A percentile compares a stretch with the other conserved stretches of the same genome.
Conservation (phyloP, 129 eudicot genomes). For the Sambucus nigra region DNA sequence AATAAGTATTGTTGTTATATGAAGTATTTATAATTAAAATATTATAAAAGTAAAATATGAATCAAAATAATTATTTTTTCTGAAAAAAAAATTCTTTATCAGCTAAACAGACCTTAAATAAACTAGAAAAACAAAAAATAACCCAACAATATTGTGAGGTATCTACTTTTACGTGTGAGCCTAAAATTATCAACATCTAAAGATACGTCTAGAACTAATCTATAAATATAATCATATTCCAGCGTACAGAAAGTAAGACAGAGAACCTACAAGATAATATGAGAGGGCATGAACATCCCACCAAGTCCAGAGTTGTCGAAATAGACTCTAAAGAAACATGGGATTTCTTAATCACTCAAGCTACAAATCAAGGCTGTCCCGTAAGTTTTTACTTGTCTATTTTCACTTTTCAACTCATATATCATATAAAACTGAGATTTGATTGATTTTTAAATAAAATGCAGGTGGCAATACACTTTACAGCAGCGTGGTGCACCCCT, state of each 20-base stretch:
- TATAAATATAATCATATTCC: too few relatives aligned
- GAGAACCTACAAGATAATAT: not conserved
- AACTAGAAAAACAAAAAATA: not conserved
- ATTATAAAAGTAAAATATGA: too few relatives aligned
- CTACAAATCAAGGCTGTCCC: conserved; percentile 29
- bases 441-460: not conserved
- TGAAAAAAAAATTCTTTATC: too few relatives aligned
- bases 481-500: conserved; percentile 58
- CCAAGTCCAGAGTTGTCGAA: conserved; percentile 38
- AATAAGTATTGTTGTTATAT: too few relatives aligned
- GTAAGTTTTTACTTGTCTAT: conserved; percentile 21
- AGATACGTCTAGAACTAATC: too few relatives aligned
- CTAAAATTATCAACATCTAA: conserved; percentile 11
- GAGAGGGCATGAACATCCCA: conserved; percentile 8
- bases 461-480: conserved; percentile 48
- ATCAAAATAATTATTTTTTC: too few relatives aligned
- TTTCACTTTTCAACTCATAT: not conserved
- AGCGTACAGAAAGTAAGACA: not conserved
- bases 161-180: too few relatives aligned
- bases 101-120: too few relatives aligned
- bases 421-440: not conserved
- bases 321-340: conserved; percentile 40
- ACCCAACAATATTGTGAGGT: too few relatives aligned
- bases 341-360: conserved; percentile 30
- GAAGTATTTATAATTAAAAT: too few relatives aligned